A percentile compares a stretch with the other conserved stretches of the same genome.
Evolutionary conservation across 75 land plant genomes (phyloP).

Genomic region (Gnetum montanum): DNA sequence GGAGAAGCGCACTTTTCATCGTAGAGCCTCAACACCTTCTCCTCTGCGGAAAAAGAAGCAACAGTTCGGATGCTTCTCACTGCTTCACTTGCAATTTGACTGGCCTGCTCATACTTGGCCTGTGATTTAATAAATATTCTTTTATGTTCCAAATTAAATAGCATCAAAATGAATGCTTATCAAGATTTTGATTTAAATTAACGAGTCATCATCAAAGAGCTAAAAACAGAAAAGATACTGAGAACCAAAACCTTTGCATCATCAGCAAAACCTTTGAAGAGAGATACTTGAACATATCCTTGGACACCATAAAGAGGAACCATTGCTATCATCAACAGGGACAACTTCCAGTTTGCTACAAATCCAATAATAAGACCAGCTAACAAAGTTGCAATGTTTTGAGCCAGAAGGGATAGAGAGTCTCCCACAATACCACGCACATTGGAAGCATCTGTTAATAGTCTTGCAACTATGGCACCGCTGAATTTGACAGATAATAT

Average conservation of each 20-base stretch:
- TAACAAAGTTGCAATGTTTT: constrained; percentile 41
- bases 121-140: neutral
- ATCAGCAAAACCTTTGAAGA: constrained; percentile 38
- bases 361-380: constrained; percentile 42
- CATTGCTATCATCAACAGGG: constrained; percentile 31
- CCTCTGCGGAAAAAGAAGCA: constrained; percentile 73
- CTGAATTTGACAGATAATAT: constrained; percentile 24
- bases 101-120: constrained; percentile 71
- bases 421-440: constrained; percentile 67
- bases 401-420: constrained; percentile 49
- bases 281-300: constrained; percentile 21
- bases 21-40: constrained; percentile 63
- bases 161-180: too few species aligned
- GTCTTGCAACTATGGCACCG: constrained; percentile 72
- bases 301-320: constrained; percentile 31
- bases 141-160: too few species aligned
- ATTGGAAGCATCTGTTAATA: constrained; percentile 70
- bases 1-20: constrained; percentile 51
- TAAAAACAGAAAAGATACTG: too few species aligned
- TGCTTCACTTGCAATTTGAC: constrained; percentile 79
- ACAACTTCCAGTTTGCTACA: constrained; percentile 35
- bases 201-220: too few species aligned
- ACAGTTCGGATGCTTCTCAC: constrained; percentile 77
- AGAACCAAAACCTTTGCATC: constrained; percentile 42
- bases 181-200: too few species aligned